These are phyloP conservation scores for Tetrastigma voinierianum DNA, from an alignment of 164 flowering plant genomes.

Conservation along the genomic window DNA sequence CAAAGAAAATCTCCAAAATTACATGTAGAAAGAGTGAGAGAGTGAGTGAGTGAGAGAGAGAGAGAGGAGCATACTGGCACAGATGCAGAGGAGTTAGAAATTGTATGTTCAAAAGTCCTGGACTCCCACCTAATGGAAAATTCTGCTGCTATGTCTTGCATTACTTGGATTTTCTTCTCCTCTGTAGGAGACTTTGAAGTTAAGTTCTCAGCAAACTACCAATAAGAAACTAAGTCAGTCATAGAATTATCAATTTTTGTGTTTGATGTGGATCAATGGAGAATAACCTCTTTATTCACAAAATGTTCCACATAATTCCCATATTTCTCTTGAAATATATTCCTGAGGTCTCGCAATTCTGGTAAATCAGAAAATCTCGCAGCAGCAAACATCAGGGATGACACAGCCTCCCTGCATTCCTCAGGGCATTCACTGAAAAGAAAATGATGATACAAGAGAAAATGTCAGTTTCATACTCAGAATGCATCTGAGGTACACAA, in stretches of 20 bases:
- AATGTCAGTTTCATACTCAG: no score
- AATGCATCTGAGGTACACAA: no score
- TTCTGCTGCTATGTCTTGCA: no score
- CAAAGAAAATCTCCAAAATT: background rate
- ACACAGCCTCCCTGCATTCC: no score
- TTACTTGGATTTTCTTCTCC: conserved; percentile 50
- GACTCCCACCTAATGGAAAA: no score
- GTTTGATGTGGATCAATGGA: background rate
- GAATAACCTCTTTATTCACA: conserved; percentile 61
- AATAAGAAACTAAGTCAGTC: conserved; percentile 4
- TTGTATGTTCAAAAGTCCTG: no score
- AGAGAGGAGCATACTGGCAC: no score
- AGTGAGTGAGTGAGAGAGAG: background rate
- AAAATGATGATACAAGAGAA: no score
- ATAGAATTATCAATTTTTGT: background rate
- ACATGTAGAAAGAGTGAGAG: no score
- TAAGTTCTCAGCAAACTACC: conserved; percentile 50
- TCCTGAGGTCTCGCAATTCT: conserved; percentile 79
- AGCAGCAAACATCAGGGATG: no score
- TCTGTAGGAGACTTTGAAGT: conserved; percentile 37
- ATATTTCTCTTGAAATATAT: conserved; percentile 67
- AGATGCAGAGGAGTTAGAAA: no score
- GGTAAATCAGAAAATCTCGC: conserved; percentile 90
- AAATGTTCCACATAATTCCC: conserved; percentile 54
- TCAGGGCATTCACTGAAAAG: no score